A percentile compares a stretch with the other conserved stretches of the same genome.
Conservation (phyloP, 805 yeast genomes). For the Sugiyamaella marilandica region DNA sequence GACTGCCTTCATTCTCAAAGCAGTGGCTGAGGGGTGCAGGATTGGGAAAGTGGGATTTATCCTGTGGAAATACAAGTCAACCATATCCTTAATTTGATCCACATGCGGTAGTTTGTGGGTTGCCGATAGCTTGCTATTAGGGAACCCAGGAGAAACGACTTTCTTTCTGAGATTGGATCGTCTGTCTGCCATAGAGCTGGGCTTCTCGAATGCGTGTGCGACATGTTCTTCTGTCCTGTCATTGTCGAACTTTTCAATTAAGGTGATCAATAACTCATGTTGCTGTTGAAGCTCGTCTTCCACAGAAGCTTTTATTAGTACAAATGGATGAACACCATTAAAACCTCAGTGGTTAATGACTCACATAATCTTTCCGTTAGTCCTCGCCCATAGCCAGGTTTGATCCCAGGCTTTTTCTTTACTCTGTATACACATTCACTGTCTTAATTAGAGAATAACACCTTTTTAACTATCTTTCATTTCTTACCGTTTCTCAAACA, state of each 20-base stretch:
- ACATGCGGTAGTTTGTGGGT: slow-evolving; percentile 13
- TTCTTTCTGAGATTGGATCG: no score
- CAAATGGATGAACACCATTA: not conserved
- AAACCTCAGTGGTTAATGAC: not conserved
- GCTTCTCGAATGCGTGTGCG: no score
- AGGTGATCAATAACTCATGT: not conserved
- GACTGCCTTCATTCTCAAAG: slow-evolving; percentile 3
- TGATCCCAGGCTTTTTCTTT: slow-evolving; percentile 25
- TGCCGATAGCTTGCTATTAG: no score
- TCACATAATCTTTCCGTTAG: slow-evolving; percentile 14
- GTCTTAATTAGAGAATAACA: slow-evolving; percentile 7
- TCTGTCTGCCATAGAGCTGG: no score
- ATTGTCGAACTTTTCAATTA: not conserved
- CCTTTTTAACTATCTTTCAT: not conserved
- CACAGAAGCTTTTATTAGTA: not conserved
- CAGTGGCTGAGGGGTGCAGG: slow-evolving; percentile 40
- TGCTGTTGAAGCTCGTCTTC: not conserved
- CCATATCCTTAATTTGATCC: slow-evolving; percentile 34
- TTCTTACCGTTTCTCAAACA: slow-evolving; percentile 1
- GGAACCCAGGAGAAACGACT: no score
- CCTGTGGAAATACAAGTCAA: slow-evolving; percentile 69
- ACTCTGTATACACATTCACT: slow-evolving; percentile 21
- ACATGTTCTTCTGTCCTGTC: no score
- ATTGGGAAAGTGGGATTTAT: slow-evolving; percentile 83
- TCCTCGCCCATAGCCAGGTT: slow-evolving; percentile 24